A percentile compares a stretch with the other conserved stretches of the same genome.
Evolutionary conservation across 495 filamentous ascomycete genomes (phyloP).

Genomic region (Xylaria grammica): DNA sequence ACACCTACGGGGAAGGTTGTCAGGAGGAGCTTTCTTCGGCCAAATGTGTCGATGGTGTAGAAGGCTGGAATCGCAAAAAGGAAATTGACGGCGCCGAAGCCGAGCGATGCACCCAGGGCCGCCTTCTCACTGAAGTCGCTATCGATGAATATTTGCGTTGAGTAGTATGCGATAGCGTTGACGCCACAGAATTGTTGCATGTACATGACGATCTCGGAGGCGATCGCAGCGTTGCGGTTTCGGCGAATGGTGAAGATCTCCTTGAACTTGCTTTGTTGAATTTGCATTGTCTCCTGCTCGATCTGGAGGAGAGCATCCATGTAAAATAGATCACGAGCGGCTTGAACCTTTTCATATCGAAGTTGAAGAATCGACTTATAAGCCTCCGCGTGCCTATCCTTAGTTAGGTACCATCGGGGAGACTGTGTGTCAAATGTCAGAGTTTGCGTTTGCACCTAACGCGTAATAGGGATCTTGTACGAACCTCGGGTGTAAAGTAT

Average conservation of each 20-base stretch:
- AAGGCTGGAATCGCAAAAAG: slow-evolving; percentile 79
- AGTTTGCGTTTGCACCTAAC: background rate
- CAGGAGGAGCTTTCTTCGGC: slow-evolving; percentile 78
- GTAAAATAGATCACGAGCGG: slow-evolving; percentile 82
- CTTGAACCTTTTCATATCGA: slow-evolving; percentile 73
- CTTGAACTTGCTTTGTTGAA: slow-evolving; percentile 65
- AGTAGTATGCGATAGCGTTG: slow-evolving; percentile 73
- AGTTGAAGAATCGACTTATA: slow-evolving; percentile 70
- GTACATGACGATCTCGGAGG: slow-evolving; percentile 81
- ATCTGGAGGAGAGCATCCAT: slow-evolving; percentile 74
- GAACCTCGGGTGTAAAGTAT: slow-evolving; percentile 74
- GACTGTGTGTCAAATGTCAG: slow-evolving; percentile 36
- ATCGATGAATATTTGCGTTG: slow-evolving; percentile 65
- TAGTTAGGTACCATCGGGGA: slow-evolving; percentile 77
- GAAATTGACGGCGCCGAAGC: slow-evolving; percentile 80
- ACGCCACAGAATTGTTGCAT: slow-evolving; percentile 81
- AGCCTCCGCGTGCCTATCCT: slow-evolving; percentile 67
- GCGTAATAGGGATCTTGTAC: slow-evolving; percentile 2
- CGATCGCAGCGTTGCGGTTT: slow-evolving; percentile 76
- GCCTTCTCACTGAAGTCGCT: slow-evolving; percentile 60
- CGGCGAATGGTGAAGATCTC: slow-evolving; percentile 77
- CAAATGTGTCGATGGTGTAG: slow-evolving; percentile 83
- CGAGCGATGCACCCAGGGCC: slow-evolving; percentile 71
- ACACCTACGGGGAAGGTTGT: slow-evolving; percentile 68
- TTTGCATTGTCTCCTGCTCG: slow-evolving; percentile 63